These are phyloP conservation scores for Rhododendron kiyosumense DNA, from an alignment of 148 eudicot genomes.

Conservation along the genomic window DNA sequence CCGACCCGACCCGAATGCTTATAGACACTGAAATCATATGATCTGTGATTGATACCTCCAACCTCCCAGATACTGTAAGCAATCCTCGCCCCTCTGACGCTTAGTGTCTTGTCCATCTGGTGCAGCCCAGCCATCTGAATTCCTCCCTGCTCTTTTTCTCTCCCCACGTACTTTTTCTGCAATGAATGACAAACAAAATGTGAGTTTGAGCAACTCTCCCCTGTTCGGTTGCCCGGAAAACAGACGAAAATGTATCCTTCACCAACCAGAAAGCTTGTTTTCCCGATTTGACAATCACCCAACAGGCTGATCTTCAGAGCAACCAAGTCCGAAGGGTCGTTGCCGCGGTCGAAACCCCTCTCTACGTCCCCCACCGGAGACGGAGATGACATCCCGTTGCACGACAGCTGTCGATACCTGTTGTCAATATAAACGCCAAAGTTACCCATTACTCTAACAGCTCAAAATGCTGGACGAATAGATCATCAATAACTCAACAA, in stretches of 20 bases:
- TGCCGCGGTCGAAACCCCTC: not conserved
- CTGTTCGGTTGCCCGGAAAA: not conserved
- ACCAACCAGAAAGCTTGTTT: constrained; percentile 42
- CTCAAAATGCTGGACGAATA: not conserved
- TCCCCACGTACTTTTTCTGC: constrained; percentile 40
- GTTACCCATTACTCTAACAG: not conserved
- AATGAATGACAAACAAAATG: not conserved
- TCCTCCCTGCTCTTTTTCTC: constrained; percentile 20
- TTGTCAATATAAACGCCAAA: not conserved
- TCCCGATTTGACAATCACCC: constrained; percentile 75
- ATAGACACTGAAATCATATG: not conserved
- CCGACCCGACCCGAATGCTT: not conserved
- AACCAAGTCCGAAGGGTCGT: constrained; percentile 38
- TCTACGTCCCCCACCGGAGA: not conserved
- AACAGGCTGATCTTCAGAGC: constrained; percentile 55
- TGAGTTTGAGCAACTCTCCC: not conserved
- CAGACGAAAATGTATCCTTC: not conserved
- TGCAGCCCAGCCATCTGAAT: constrained; percentile 18
- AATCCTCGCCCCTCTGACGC: constrained; percentile 38
- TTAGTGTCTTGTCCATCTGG: constrained; percentile 36
- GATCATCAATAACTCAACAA: not conserved
- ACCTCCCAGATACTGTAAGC: constrained; percentile 40
- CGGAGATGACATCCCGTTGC: not conserved
- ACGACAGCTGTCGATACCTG: constrained; percentile 23
- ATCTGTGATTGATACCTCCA: constrained; percentile 26